Evolutionary conservation across 1,284 basidiomycete genomes (phyloP).

Genomic region (Microbotryomycetes sp.): DNA sequence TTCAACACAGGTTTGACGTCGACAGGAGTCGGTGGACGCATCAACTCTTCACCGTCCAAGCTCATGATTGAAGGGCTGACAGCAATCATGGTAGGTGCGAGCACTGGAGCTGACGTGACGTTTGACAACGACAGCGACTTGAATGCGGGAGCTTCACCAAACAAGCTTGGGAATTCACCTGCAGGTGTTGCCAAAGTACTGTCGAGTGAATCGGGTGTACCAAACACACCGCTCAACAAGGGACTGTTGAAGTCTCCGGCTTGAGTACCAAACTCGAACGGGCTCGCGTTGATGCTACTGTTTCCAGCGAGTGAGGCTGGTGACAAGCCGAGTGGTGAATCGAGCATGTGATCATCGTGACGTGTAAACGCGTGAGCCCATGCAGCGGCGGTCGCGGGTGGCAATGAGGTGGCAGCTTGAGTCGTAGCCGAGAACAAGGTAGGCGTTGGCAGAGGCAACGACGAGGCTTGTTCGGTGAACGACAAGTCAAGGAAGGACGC

Average conservation of each 20-base stretch:
- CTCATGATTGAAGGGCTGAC: background rate
- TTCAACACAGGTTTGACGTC: conserved; percentile 3
- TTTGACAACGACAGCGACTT: background rate
- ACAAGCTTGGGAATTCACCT: conserved; percentile 16
- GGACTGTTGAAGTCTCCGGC: background rate
- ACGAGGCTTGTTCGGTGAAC: conserved; percentile 4
- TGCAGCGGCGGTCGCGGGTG: conserved; percentile 9
- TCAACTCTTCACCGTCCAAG: background rate
- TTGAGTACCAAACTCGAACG: conserved; percentile 18
- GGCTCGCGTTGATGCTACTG: conserved; percentile 12
- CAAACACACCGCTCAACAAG: background rate
- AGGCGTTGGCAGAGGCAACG: conserved; percentile 1
- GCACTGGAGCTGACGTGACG: background rate
- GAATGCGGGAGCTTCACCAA: conserved; percentile 1
- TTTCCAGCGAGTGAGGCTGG: conserved; percentile 15
- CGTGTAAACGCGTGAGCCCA: conserved; percentile 4
- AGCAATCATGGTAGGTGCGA: conserved; percentile 2
- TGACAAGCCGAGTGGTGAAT: conserved; percentile 31
- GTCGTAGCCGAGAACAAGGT: conserved; percentile 1
- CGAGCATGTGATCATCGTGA: conserved; percentile 30
- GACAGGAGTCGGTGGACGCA: background rate
- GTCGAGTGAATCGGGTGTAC: conserved; percentile 3
- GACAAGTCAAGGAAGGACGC: conserved; percentile 30
- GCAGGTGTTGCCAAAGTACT: background rate
- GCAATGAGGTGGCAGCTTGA: conserved; percentile 2